Evolutionary conservation across 345 rosid species (phyloP).

Genomic region (Erucastrum elatum): DNA sequence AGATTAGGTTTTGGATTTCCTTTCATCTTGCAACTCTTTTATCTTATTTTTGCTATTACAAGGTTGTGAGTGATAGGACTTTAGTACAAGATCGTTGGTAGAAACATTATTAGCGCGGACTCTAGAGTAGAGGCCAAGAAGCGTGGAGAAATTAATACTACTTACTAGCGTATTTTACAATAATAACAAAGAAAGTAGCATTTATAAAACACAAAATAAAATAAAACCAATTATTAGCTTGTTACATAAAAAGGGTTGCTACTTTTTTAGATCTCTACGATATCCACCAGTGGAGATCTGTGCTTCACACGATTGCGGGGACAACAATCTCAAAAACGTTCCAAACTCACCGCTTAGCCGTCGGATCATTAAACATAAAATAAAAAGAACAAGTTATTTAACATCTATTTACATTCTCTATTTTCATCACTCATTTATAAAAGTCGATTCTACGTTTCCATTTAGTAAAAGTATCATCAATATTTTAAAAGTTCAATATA

Average conservation of each 20-base stretch:
- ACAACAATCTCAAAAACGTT: slow-evolving; percentile 1
- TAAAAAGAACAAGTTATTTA: not conserved
- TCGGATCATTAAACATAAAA: not conserved
- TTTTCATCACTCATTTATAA: not conserved
- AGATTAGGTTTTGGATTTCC: no score
- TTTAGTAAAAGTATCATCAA: no score
- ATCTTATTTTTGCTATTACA: not conserved
- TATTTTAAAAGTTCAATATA: no score
- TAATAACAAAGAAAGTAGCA: not conserved
- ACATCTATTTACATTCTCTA: not conserved
- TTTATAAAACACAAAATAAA: not conserved
- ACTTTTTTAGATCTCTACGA: slow-evolving; percentile 8
- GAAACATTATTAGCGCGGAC: not conserved
- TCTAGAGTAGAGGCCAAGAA: no score
- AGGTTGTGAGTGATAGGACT: not conserved
- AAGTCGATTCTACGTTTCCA: no score
- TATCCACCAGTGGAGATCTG: slow-evolving; percentile 7
- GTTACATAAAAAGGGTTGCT: not conserved
- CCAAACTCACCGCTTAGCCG: slow-evolving; percentile 3
- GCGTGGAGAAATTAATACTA: no score
- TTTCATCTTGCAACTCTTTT: not conserved
- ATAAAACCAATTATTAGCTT: not conserved
- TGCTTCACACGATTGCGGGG: slow-evolving; percentile 2
- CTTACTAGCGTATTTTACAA: no score
- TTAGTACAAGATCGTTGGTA: not conserved